Percentiles rank a stretch among this genome's conserved stretches.
Conservation (phyloP, 139 green algal genomes). For the Chlorella sp. region DNA sequence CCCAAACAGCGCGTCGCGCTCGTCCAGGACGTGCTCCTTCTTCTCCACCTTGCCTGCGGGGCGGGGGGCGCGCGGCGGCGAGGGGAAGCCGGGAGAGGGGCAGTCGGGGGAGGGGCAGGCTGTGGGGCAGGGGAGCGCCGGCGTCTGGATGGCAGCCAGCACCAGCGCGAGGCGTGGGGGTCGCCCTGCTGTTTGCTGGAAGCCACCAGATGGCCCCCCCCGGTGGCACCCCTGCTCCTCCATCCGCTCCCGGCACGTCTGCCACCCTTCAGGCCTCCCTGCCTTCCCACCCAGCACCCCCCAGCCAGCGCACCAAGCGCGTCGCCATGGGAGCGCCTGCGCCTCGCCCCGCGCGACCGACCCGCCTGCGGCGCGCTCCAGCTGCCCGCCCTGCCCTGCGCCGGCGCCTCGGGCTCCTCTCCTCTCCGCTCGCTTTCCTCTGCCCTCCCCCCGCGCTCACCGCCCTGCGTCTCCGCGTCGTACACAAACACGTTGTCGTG, state of each 20-base stretch:
- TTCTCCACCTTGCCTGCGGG: slow-evolving; percentile 61
- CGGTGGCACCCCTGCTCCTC: no score
- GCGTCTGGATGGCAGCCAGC: no score
- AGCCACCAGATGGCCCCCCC: no score
- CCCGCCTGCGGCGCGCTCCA: not conserved
- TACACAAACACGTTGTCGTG: slow-evolving; percentile 75
- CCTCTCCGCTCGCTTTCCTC: no score
- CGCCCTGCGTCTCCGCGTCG: slow-evolving; percentile 47
- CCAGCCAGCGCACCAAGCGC: not conserved
- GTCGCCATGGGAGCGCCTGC: no score
- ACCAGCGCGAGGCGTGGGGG: not conserved
- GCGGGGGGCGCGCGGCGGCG: not conserved
- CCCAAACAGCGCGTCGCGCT: slow-evolving; percentile 72
- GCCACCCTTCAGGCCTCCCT: no score
- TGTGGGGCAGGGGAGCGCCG: not conserved
- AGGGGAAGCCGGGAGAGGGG: not conserved
- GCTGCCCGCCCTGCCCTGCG: not conserved
- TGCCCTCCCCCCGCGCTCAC: slow-evolving; percentile 10
- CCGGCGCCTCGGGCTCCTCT: no score
- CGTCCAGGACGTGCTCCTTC: slow-evolving; percentile 80
- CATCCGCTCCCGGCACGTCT: no score
- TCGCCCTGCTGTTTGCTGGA: not conserved
- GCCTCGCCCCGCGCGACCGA: no score
- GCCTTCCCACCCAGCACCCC: no score
- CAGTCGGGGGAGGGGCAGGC: not conserved